Evolutionary conservation across 1,139 yeast species (phyloP), one percentile per base, ranked within the genome.

Genomic region (Suhomyces wounanorum): DNA sequence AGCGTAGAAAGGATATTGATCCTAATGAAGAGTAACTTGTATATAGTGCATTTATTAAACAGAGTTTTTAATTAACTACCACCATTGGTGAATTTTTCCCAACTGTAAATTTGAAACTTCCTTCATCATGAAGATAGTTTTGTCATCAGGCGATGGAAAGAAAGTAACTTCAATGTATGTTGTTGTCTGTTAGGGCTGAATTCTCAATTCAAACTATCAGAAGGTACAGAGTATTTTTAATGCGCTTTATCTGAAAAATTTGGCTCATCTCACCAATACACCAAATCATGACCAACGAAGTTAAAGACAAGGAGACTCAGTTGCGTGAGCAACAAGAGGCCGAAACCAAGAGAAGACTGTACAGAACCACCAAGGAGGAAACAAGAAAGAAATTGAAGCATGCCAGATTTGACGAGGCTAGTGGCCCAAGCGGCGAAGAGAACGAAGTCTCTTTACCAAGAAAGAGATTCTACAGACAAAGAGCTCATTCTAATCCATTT

Each of bases 401-500:
- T 40, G 72, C 73, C 23, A 59, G 66, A 26, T 66, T 73, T 52
- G 66, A 61, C 31, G 56, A 58, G 10, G 58, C 64, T 3, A 51
- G 56, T 2, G 47, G 48, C 3, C 54, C 55, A 8, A 55, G 47
- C 14, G 26, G 38, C 9, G 50, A 44, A 11, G 47, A 26, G 3
- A 43, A 51, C 48, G 64, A 78, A n/a, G 83, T 81, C 40, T 28
- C 45, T 5, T 69, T 87, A 50, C 95, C 95, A 40, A 79, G 88
- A 69, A 95, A 95, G 69, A 81, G 94, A 61, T 94, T 81, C 67
- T 95, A 94, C 68, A 82, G 99, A 66, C 99, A 94, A 70, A 77
- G 99, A 67, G 99, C 99, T 1, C 99, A 94, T 66, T 91, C 98
- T 2, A 94, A 94, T 64, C 99, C 99, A 25, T 94, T 94, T 62